Base-by-base conservation (phyloP, 768 basidiomycete genomes). In the Sistotremastrum suecicum region DNA sequence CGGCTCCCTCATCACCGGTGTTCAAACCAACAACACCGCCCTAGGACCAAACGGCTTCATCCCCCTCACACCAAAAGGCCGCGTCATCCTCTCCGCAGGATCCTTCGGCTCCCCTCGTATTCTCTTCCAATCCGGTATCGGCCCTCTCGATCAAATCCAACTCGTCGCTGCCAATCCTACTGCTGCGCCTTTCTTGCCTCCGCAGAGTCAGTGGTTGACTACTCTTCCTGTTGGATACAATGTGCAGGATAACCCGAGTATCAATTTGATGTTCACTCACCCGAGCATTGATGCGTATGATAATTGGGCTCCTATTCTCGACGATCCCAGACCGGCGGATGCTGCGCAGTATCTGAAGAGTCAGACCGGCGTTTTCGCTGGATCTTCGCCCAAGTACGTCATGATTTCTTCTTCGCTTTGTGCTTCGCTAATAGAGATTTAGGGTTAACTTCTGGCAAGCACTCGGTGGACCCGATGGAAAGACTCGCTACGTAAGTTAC, bases 221-320 rank as follows among this genome's bases (percentile, higher is more conserved):
- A 62, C 77, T 56, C 62, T 78, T 29, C 78, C 76, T 1, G 76
- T 80, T 39, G 77, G 78, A 4, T 58, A 67, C 44, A 71, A 71
- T 48, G 72, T 72, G 5, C 69, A 67, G 29, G 78, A 80, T 54
- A 78, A 78, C 57, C 78, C 78, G 11, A 76, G 74, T 4, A 74
- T 80, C 53, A 78, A 77, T 50, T 58, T 78, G 52, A 73, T 79
- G 20, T 78, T 80, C 63, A 77, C 74, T 4, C 77, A 79, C 56
- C 76, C 77, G 2, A 64, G 63, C 36, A 64, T 80, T 49, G 74
- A 79, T 53, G 68, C 74, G 1, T 78, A 78, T 54, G 74, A 79
- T n/a, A 78, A 77, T 58, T 80, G 77, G 78, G 71, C 69, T 2
- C 51, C 68, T 37, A 72, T 78, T 3, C 77, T 72, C 74, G 58